Conservation (phyloP, 306 rosid genomes). For the Nissolia schottii region DNA sequence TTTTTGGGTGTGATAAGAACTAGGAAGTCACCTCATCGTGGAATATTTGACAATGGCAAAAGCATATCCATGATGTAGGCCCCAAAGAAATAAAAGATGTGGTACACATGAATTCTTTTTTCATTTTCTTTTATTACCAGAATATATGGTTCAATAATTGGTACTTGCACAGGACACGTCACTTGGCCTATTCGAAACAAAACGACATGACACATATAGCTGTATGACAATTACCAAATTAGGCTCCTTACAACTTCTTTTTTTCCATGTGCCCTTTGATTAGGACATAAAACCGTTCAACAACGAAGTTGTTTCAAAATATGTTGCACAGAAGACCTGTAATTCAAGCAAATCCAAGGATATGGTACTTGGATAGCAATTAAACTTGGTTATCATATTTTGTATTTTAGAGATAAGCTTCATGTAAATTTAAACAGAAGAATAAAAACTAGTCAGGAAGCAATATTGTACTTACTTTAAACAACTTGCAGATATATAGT, state of each 20-base stretch:
- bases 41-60: background rate
- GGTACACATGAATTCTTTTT: background rate
- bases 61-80: background rate
- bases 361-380: too few relatives aligned
- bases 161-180: background rate
- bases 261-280: background rate
- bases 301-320: too few relatives aligned
- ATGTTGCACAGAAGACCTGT: background rate
- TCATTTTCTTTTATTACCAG: background rate
- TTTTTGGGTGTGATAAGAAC: background rate
- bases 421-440: background rate
- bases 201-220: background rate
- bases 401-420: too few relatives aligned
- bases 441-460: background rate
- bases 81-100: background rate
- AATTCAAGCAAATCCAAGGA: background rate
- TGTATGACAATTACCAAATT: background rate
- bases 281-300: too few relatives aligned
- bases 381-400: too few relatives aligned
- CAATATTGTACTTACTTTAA: background rate
- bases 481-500: background rate
- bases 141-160: background rate
- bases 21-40: background rate
- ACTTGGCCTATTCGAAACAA: background rate
- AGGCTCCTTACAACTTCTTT: too few relatives aligned